These are phyloP conservation scores for Clausena lansium DNA, from an alignment of 345 rosid genomes.

Conservation along the genomic window DNA sequence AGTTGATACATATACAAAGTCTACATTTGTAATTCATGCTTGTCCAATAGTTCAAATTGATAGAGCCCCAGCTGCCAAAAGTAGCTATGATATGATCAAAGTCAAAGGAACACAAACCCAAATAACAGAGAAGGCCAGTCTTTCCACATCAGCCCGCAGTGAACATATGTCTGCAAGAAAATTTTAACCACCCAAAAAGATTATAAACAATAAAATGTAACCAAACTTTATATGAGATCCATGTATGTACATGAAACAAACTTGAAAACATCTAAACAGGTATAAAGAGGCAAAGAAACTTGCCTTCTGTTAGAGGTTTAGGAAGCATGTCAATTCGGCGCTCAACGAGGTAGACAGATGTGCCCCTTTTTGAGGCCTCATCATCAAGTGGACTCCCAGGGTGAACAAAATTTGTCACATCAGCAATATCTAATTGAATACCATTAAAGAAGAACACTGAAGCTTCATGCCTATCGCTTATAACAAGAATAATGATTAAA, in stretches of 20 bases:
- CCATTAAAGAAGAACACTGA: conserved; percentile 39
- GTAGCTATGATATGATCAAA: conserved; percentile 4
- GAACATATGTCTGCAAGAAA: conserved; percentile 85
- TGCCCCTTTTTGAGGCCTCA: conserved; percentile 97
- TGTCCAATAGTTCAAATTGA: no score
- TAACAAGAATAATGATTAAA: neutral
- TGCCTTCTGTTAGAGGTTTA: conserved; percentile 96
- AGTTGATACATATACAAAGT: neutral
- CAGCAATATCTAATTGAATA: conserved; percentile 80
- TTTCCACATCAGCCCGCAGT: conserved; percentile 90
- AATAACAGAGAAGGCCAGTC: conserved; percentile 97
- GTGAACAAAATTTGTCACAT: conserved; percentile 95
- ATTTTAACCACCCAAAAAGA: neutral
- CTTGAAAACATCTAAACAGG: neutral
- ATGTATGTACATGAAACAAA: conserved; percentile 6
- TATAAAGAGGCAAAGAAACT: neutral
- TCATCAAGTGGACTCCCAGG: conserved; percentile 92
- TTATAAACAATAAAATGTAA: conserved; percentile 11
- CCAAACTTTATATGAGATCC: neutral
- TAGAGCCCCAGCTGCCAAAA: no score
- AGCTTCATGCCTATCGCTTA: no score
- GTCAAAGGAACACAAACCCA: conserved; percentile 55
- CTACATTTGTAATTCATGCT: neutral
- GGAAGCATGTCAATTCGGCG: conserved; percentile 99
- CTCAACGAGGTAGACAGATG: conserved; percentile 98